Conservation (phyloP, 768 basidiomycete genomes). For the Auricularia heimuer region DNA sequence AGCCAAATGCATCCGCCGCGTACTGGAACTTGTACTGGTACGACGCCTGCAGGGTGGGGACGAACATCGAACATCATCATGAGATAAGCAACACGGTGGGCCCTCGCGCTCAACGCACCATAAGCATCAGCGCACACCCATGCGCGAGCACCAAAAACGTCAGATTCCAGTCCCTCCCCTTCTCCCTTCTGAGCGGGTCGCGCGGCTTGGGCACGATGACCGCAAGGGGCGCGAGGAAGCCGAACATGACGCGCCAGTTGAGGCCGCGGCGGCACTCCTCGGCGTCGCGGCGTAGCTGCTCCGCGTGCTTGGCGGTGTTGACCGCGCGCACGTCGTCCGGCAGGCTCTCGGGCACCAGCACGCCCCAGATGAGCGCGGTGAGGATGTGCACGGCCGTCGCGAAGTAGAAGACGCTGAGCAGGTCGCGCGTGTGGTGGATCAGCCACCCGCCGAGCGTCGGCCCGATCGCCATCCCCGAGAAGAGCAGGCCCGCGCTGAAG, state of each 20-base stretch:
- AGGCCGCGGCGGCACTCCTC: conserved; percentile 15
- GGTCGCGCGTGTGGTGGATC: conserved; percentile 43
- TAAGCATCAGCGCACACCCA: conserved; percentile 32
- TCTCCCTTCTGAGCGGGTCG: conserved; percentile 28
- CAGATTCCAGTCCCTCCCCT: conserved; percentile 57
- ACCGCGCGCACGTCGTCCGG: conserved; percentile 20
- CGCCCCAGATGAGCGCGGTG: conserved; percentile 39
- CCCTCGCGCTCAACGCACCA: conserved; percentile 30
- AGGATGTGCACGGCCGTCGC: conserved; percentile 40
- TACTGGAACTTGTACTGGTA: conserved; percentile 55
- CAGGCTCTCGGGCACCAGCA: conserved; percentile 73
- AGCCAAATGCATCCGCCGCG: conserved; percentile 48
- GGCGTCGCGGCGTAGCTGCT: conserved; percentile 12
- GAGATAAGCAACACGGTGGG: neutral
- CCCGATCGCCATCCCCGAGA: conserved; percentile 67
- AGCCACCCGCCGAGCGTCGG: conserved; percentile 62
- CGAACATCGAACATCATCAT: neutral
- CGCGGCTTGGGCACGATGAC: conserved; percentile 43
- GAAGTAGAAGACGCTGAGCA: conserved; percentile 65
- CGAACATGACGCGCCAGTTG: conserved; percentile 37
- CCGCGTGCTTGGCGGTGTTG: neutral
- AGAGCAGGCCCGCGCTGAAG: conserved; percentile 53
- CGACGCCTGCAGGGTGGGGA: conserved; percentile 16
- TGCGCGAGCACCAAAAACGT: conserved; percentile 44
- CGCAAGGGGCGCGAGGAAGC: conserved; percentile 63